Conservation (phyloP, 192 early-diverging fungal species). For the Entophlyctis helioformis region DNA sequence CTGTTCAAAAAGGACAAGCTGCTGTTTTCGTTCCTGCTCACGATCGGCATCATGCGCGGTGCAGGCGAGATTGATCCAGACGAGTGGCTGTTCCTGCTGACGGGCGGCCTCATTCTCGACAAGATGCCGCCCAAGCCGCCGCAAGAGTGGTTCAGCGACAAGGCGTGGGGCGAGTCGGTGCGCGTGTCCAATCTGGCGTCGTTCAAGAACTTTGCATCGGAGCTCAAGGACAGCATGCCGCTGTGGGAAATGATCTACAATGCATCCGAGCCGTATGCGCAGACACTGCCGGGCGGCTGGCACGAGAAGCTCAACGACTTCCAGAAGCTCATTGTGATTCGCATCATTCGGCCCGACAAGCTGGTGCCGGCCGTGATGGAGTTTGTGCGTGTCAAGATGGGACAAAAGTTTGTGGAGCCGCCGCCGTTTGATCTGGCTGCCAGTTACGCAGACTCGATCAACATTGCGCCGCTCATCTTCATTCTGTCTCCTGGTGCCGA, state of each 20-base stretch:
- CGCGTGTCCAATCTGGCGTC: conserved; percentile 29
- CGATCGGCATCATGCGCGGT: conserved; percentile 41
- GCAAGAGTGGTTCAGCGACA: conserved; percentile 42
- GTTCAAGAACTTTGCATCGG: conserved; percentile 27
- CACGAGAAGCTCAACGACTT: conserved; percentile 34
- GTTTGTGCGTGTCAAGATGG: conserved; percentile 44
- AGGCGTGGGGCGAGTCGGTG: conserved; percentile 35
- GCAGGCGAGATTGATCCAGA: conserved; percentile 37
- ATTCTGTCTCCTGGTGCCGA: conserved; percentile 49
- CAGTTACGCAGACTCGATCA: conserved; percentile 38
- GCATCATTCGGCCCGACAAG: conserved; percentile 40
- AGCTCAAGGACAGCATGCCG: conserved; percentile 10
- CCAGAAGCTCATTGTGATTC: conserved; percentile 37
- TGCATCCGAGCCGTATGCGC: conserved; percentile 31
- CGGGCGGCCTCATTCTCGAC: conserved; percentile 34
- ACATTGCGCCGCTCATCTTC: conserved; percentile 41
- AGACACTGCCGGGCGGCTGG: conserved; percentile 30
- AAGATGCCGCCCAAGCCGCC: conserved; percentile 36
- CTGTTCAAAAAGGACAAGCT: conserved; percentile 55
- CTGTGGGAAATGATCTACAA: conserved; percentile 33
- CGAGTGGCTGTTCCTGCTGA: conserved; percentile 51
- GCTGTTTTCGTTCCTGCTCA: conserved; percentile 48
- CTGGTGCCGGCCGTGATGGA: conserved; percentile 44
- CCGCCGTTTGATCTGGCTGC: conserved; percentile 47
- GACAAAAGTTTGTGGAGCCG: conserved; percentile 46